Evolutionary conservation across 257 asterid genomes (phyloP), one percentile per base, ranked within the genome.

Genomic region (Orobanche coerulescens): DNA sequence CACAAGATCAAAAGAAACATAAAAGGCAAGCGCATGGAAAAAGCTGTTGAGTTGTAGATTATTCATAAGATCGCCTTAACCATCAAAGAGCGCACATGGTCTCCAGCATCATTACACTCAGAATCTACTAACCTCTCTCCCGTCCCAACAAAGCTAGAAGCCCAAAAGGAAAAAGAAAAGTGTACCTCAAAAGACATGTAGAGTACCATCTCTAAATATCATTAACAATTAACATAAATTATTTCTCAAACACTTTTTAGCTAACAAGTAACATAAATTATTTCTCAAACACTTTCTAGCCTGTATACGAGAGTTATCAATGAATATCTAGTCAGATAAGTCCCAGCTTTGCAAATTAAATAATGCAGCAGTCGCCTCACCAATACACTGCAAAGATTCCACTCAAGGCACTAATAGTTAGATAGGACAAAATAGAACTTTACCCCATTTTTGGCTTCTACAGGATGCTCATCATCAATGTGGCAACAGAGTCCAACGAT

Each of bases 381-480:
- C 4, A 31, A 13, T 59, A 37, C 37, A 15, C 16, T 19, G 28
- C 37, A 16, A 49, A 4, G 54, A 9, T 44, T 31, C 59, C 13
- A 14, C 37, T 20, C 56, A 7, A 52, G 23, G 37, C 23, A 33
- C 25, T 50, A 33, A 46, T 2, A 15, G n/a, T 39, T 33, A 36
- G 11, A 66, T 16, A 59, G 55, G 44, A 64, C 37, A 64, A 46
- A 11, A 33, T 10, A 23, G 58, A 65, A 30, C 34, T 50, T 71
- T 78, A 88, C 94, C 94, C 88, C 95, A 65, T 84, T 82, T 68
- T 26, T 75, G 62, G 95, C 94, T 73, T 89, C 95, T 26, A 73
- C 80, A 68, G 95, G 95, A 78, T 89, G 95, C 74, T 86, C 95
- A 22, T 89, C 95, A 60, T 86, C 95, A 11, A 89, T 80, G 77